Evolutionary conservation across 805 yeast genomes (phyloP), one percentile per base, ranked within the genome.

Genomic region (Teunomyces atbi): DNA sequence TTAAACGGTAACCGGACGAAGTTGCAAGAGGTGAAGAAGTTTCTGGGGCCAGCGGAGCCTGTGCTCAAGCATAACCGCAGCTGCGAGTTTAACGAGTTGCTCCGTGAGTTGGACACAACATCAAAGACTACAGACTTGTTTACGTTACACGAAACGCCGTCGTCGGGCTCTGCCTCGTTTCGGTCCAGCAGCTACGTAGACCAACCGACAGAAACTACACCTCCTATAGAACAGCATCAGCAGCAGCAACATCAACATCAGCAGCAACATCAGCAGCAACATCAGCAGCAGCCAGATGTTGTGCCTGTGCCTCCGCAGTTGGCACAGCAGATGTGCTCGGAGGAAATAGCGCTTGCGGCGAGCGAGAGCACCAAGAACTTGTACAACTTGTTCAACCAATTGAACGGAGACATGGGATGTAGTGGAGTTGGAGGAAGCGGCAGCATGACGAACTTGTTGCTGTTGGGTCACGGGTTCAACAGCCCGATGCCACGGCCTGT

Each of bases 321-420:
- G 20, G 43, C 27, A 3, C 42, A 39, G 26, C 42, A 39, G 23
- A 18, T 39, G 42, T 23, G 26, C 15, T 16, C 42, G 1, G 42
- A 39, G 7, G 21, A 20, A n/a, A 26, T n/a, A 6, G 30, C 46
- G n/a, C 23, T 18, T 19, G 15, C 37, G 15, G 47, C 58, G 41
- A 62, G 66, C 41, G 67, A 63, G 33, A 63, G 67, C 43, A 59
- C 67, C 32, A 64, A 59, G 41, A 65, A 59, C 48, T 49, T 65
- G 35, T 64, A 59, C 51, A 63, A 63, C 43, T 51, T 64, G 41
- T 64, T 65, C 50, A 57, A 58, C 32, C 64, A 62, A 42, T 55
- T 62, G 33, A 54, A 54, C 40, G 62, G 61, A 45, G 64, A 61
- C 37, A 53, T 56, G 27, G 41, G 28, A 1, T 20, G 35, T 18